These are phyloP conservation scores for Santalum album DNA, from an alignment of 164 flowering plant species.

Conservation along the genomic window DNA sequence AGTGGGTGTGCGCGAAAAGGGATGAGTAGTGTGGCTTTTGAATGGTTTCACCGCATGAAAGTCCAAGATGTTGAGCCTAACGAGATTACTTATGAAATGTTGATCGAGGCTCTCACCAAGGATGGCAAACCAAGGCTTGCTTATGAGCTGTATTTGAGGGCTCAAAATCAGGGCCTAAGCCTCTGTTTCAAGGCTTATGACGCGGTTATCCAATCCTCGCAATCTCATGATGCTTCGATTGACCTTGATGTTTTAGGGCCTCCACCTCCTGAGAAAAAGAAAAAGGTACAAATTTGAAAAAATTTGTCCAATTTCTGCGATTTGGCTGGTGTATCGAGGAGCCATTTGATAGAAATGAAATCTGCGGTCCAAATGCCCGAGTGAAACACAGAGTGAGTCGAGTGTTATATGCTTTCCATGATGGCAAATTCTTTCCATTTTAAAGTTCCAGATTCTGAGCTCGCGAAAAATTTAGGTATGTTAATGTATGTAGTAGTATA, in stretches of 20 bases:
- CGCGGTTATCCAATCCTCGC: conserved; percentile 46
- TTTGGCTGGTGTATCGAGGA: conserved; percentile 48
- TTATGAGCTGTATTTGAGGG: conserved; percentile 66
- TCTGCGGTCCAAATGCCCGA: conserved; percentile 11
- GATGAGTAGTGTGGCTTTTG: conserved; percentile 60
- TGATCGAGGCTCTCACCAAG: conserved; percentile 68
- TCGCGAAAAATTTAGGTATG: too few species aligned
- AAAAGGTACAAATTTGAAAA: conserved; percentile 28
- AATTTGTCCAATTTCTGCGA: conserved; percentile 35
- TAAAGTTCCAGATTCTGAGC: too few species aligned
- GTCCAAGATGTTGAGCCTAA: conserved; percentile 49
- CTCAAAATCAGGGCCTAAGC: conserved; percentile 43
- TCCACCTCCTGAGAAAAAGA: conserved; percentile 58
- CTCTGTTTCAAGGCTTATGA: conserved; percentile 72
- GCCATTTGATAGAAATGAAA: conserved; percentile 44
- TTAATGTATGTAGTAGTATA: too few species aligned
- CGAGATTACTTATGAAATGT: conserved; percentile 75
- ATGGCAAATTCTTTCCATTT: too few species aligned
- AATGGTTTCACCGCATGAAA: conserved; percentile 90
- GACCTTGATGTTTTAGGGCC: conserved; percentile 58
- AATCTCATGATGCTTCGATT: conserved; percentile 38
- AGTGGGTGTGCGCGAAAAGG: conserved; percentile 59
- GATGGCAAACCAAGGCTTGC: conserved; percentile 88
- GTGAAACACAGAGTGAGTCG: not conserved
- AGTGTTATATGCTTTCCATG: too few species aligned